Evolutionary conservation across 176 grass and related monocot species (phyloP).

Genomic region (Chrysopogon serrulatus): DNA sequence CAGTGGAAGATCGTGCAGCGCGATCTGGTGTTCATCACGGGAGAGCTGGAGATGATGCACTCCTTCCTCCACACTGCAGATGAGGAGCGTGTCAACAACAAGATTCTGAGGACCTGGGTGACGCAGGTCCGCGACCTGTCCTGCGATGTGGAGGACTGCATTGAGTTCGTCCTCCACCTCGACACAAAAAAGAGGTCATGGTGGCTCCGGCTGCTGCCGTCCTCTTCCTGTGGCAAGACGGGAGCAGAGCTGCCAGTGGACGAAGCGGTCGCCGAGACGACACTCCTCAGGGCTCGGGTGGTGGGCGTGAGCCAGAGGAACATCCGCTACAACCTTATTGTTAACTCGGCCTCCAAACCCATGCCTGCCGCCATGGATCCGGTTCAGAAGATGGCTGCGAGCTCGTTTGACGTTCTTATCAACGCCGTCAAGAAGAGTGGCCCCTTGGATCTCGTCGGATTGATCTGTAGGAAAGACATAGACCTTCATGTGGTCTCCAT

Average conservation of each 20-base stretch:
- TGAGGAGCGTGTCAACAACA: neutral
- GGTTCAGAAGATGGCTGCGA: too few relatives aligned
- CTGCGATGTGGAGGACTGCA: neutral
- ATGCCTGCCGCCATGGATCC: too few relatives aligned
- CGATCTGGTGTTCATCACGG: neutral
- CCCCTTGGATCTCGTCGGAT: too few relatives aligned
- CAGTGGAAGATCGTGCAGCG: neutral
- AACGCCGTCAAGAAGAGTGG: too few relatives aligned
- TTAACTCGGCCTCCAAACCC: neutral
- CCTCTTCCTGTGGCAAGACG: too few relatives aligned
- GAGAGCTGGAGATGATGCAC: neutral
- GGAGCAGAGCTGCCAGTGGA: too few relatives aligned
- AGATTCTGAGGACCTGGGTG: neutral
- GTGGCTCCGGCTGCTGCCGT: neutral
- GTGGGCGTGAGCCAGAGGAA: too few relatives aligned
- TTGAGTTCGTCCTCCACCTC: neutral
- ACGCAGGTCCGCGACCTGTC: neutral
- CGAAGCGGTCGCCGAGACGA: too few relatives aligned
- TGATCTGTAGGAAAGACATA: neutral
- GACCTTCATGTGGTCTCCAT: neutral
- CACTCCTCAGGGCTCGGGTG: too few relatives aligned
- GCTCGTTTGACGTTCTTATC: neutral
- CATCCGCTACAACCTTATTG: too few relatives aligned
- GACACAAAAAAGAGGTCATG: neutral
- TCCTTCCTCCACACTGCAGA: neutral